These are phyloP conservation scores for Saccharomycopsis olivae DNA, from an alignment of 805 yeast genomes.

Conservation along the genomic window DNA sequence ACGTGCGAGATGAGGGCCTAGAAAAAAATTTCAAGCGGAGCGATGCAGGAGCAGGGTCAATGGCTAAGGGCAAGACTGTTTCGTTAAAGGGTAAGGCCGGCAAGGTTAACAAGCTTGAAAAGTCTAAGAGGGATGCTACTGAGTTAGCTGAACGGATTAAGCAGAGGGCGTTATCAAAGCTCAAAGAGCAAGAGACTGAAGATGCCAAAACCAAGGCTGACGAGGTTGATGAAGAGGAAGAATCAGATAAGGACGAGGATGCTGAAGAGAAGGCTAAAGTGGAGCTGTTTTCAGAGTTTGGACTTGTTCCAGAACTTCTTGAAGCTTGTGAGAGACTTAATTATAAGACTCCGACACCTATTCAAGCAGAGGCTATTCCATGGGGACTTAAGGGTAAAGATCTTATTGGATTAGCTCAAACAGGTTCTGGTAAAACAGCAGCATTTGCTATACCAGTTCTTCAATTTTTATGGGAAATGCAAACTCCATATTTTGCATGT, in stretches of 20 bases:
- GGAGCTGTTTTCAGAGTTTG: slow-evolving; percentile 30
- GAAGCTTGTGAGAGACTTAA: slow-evolving; percentile 72
- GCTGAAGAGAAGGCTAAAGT: slow-evolving; percentile 17
- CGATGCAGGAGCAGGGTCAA: too few relatives aligned
- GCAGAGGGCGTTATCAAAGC: slow-evolving; percentile 27
- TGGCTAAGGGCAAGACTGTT: too few relatives aligned
- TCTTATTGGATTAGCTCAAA: slow-evolving; percentile 91
- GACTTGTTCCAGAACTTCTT: slow-evolving; percentile 65
- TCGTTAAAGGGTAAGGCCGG: not conserved
- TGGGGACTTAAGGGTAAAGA: slow-evolving; percentile 85
- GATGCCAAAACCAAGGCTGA: slow-evolving; percentile 6
- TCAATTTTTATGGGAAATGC: slow-evolving; percentile 84
- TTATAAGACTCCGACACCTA: slow-evolving; percentile 81
- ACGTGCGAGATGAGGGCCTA: too few relatives aligned
- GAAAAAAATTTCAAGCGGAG: too few relatives aligned
- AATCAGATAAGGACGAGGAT: slow-evolving; percentile 11
- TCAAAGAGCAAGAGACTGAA: slow-evolving; percentile 4
- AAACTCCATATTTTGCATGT: slow-evolving; percentile 79
- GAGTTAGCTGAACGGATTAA: slow-evolving; percentile 48
- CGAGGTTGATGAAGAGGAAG: slow-evolving; percentile 17
- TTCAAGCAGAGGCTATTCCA: slow-evolving; percentile 86
- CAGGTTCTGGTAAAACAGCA: slow-evolving; percentile 98
- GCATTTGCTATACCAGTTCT: slow-evolving; percentile 95
- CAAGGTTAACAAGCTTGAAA: slow-evolving; percentile 20
- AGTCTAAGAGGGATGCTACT: slow-evolving; percentile 27